A percentile compares a stretch with the other conserved stretches of the same genome.
These are phyloP conservation scores for Rhizomucor miehei DNA, from an alignment of 371 early-diverging fungal species.

Conservation along the genomic window DNA sequence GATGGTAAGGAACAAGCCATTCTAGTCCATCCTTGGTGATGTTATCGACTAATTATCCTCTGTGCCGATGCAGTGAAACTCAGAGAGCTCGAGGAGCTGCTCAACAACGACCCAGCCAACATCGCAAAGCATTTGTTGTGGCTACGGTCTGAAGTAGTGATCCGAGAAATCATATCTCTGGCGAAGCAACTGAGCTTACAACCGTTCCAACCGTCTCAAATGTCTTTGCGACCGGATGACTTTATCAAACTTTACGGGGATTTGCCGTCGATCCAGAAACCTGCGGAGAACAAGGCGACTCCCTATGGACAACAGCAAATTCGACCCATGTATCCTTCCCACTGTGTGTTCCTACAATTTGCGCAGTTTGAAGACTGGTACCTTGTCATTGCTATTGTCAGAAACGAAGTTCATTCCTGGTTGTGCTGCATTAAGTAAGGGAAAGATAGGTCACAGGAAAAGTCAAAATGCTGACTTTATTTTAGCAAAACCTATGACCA, in stretches of 20 bases:
- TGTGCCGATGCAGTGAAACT: conserved; percentile 26
- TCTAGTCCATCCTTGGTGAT: too few species aligned
- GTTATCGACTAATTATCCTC: too few species aligned
- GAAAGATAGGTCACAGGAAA: neutral
- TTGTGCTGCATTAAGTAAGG: conserved; percentile 44
- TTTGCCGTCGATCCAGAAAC: conserved; percentile 10
- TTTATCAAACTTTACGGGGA: conserved; percentile 39
- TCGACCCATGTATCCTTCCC: conserved; percentile 33
- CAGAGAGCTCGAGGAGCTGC: conserved; percentile 33
- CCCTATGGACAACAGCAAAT: neutral
- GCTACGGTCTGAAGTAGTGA: conserved; percentile 47
- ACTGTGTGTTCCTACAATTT: conserved; percentile 47
- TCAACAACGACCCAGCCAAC: conserved; percentile 40
- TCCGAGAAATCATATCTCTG: conserved; percentile 46
- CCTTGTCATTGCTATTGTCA: conserved; percentile 36
- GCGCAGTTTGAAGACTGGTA: conserved; percentile 52
- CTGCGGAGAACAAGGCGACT: conserved; percentile 2
- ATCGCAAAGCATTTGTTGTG: conserved; percentile 39
- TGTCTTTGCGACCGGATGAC: conserved; percentile 43
- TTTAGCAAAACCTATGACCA: conserved; percentile 34
- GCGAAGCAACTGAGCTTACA: conserved; percentile 47
- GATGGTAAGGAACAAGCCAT: too few species aligned
- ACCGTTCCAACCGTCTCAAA: conserved; percentile 42
- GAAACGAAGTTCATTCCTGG: conserved; percentile 43
- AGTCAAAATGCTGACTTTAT: neutral